These are phyloP conservation scores for Aureobasidium subglaciale DNA, from an alignment of 2,329 filamentous ascomycete genomes.

Conservation along the genomic window DNA sequence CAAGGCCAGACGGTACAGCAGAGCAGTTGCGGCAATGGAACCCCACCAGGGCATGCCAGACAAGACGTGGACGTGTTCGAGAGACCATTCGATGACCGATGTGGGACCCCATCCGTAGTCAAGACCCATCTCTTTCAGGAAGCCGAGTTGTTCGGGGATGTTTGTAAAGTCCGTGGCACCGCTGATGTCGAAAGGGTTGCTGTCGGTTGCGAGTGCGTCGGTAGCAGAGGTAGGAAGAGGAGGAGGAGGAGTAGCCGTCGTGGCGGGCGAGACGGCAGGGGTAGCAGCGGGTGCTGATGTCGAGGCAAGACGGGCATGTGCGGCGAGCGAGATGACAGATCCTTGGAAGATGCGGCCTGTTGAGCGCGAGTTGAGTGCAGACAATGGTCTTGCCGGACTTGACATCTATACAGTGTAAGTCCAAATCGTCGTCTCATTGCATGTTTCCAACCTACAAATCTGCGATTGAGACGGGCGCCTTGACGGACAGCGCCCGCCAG, in stretches of 20 bases:
- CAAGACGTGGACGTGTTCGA: conserved; percentile 79
- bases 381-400: not conserved
- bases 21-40: conserved; percentile 59
- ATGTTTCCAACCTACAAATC: conserved; percentile 9
- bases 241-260: conserved; percentile 1
- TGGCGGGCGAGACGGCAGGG: not conserved
- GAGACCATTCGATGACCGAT: conserved; percentile 60
- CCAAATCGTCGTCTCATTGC: not conserved
- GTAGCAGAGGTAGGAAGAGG: conserved; percentile 5
- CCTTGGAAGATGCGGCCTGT: conserved; percentile 3
- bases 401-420: conserved; percentile 6
- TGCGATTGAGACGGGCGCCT: conserved; percentile 4
- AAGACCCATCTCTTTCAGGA: conserved; percentile 72
- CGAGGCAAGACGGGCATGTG: conserved; percentile 16
- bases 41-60: conserved; percentile 74
- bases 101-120: conserved; percentile 83
- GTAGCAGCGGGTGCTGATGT: conserved; percentile 9
- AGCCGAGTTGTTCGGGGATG: conserved; percentile 62
- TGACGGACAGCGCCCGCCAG: conserved; percentile 13
- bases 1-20: conserved; percentile 58
- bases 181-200: conserved; percentile 6
- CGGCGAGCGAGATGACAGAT: conserved; percentile 9
- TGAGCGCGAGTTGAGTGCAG: not conserved
- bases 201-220: conserved; percentile 2
- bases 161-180: not conserved